Evolutionary conservation across 108 stramenopile species (phyloP), one percentile per base, ranked within the genome.

Genomic region (Cyclostephanos tholiformis): DNA sequence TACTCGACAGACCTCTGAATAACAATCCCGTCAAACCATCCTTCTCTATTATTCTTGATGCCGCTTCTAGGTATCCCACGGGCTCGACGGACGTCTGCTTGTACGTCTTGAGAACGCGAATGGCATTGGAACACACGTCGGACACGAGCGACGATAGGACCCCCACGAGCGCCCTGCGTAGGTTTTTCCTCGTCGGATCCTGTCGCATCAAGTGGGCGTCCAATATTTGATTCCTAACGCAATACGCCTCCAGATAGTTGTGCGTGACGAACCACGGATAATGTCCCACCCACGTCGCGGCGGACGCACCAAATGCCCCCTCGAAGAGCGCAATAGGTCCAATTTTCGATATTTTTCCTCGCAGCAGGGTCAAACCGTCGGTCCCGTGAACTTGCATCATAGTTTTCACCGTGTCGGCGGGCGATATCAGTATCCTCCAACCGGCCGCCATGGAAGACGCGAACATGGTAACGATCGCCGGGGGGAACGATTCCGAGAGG

Each of bases 241-340:
- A 75, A 50, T 56, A 68, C 52, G 84, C 92, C 65, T 91, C 85
- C 38, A 93, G 75, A 71, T 83, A 86, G 71, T 95, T 93, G 74
- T 87, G 90, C 12, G 91, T 93, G 44, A 88, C 67, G 68, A 96
- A 91, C 93, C 94, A 95, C 2, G 96, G 94, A 77, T 95, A 96
- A 69, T 95, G 93, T 0, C 83, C 86, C 32, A 91, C 91, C 65
- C 93, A 85, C 2, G 91, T 93, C 10, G 95, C 94, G 43, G 85
- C 71, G 12, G 85, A 80, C 8, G 90, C 87, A 39, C 91, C 96
- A 58, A 95, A 48, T 16, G 93, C 90, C 22, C 96, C 95, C 61
- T 88, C 81, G 69, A 85, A 95, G 14, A 97, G 66, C 4, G 89
- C 85, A 4, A 36, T n/a, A 8, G 88, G 80, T 0, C 95, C 95